These are phyloP conservation scores for Elaeagnus macrophylla DNA, from an alignment of 306 rosid genomes.

Conservation along the genomic window DNA sequence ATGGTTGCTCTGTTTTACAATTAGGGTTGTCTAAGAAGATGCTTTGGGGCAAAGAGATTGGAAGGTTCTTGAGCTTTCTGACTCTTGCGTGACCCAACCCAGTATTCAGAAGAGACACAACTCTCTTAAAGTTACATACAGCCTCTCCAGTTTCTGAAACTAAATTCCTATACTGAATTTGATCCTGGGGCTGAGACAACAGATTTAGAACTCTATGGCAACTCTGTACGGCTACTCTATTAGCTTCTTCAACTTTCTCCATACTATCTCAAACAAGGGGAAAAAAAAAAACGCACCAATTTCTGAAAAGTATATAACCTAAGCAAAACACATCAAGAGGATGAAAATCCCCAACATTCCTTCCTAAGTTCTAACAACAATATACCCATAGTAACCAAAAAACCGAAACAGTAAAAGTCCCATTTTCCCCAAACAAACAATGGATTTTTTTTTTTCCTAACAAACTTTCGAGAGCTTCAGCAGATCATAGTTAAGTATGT, in stretches of 20 bases:
- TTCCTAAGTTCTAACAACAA: slow-evolving; percentile 23
- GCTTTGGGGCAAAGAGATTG: slow-evolving; percentile 46
- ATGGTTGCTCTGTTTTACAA: slow-evolving; percentile 32
- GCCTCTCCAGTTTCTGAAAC: slow-evolving; percentile 74
- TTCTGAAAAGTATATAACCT: slow-evolving; percentile 17
- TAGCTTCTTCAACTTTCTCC: slow-evolving; percentile 85
- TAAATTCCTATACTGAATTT: slow-evolving; percentile 46
- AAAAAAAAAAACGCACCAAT: slow-evolving; percentile 13
- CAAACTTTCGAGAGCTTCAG: slow-evolving; percentile 26
- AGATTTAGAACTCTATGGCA: slow-evolving; percentile 64
- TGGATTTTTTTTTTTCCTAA: slow-evolving; percentile 4
- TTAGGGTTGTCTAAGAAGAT: slow-evolving; percentile 62
- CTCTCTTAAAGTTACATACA: slow-evolving; percentile 78
- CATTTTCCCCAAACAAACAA: slow-evolving; percentile 14
- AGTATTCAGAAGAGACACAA: slow-evolving; percentile 63
- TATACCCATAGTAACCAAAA: slow-evolving; percentile 21
- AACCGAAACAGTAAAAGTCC: slow-evolving; percentile 31
- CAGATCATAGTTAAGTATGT: slow-evolving; percentile 4
- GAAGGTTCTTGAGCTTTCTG: slow-evolving; percentile 47
- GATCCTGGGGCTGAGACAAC: slow-evolving; percentile 63
- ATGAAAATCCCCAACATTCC: slow-evolving; percentile 16
- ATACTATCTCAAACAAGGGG: slow-evolving; percentile 27
- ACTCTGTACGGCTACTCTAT: slow-evolving; percentile 69
- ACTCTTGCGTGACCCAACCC: slow-evolving; percentile 84
- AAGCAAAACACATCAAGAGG: slow-evolving; percentile 23